phyloP scores from a whole-genome alignment of 2,329 filamentous ascomycete genomes.

The Diaporthe citri region DNA sequence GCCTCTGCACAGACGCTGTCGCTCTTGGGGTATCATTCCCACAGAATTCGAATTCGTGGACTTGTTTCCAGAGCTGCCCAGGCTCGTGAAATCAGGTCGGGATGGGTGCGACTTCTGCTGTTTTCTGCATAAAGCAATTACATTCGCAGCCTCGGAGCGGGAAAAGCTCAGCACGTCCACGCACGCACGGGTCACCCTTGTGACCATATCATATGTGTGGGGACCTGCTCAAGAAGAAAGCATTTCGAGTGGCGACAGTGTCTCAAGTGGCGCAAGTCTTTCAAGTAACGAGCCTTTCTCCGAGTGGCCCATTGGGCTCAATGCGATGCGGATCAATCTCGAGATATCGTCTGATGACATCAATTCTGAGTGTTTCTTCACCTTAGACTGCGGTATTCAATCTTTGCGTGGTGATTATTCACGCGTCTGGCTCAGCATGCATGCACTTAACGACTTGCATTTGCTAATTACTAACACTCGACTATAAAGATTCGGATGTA shows the following conservation, averaged over 20 bases:
- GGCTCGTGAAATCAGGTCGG: background rate
- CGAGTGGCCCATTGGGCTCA: background rate
- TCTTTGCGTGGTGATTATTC: background rate
- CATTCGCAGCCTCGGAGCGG: background rate
- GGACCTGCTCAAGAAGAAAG: background rate
- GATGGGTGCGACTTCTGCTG: background rate
- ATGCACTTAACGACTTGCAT: background rate
- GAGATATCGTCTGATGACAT: background rate
- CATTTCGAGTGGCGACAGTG: background rate
- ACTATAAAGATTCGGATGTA: background rate
- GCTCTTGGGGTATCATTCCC: background rate
- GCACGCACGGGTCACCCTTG: too few species aligned
- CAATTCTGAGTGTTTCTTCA: background rate
- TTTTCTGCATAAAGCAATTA: background rate
- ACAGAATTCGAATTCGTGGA: background rate
- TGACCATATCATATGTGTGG: background rate
- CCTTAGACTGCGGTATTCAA: background rate
- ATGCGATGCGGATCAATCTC: background rate
- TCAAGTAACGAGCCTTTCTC: background rate
- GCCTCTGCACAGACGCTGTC: background rate
- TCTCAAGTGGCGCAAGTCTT: background rate
- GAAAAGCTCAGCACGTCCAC: background rate
- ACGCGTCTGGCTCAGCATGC: background rate
- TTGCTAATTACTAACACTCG: background rate
- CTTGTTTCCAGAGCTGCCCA: background rate